Conservation (phyloP, 257 asterid genomes). For the Lithospermum erythrorhizon region DNA sequence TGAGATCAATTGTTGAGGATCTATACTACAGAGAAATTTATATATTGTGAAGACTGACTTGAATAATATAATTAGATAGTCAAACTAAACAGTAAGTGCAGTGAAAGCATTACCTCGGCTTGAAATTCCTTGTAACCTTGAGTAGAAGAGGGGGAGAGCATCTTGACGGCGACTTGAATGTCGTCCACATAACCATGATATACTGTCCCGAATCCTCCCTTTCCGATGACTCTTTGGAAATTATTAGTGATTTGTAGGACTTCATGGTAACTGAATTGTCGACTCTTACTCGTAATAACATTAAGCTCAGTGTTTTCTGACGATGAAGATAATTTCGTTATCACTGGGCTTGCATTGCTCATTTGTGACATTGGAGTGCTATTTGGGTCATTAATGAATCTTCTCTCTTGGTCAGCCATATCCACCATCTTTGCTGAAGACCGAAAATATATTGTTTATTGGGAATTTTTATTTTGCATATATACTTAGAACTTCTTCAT, state of each 20-base stretch:
- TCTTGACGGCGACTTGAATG: slow-evolving; percentile 13
- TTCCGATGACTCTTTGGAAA: slow-evolving; percentile 11
- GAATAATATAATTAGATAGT: no score
- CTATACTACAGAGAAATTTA: no score
- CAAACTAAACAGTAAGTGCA: no score
- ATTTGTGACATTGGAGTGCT: background rate
- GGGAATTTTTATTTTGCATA: no score
- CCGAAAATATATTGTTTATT: no score
- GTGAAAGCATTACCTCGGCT: slow-evolving; percentile 5
- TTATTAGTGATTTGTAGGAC: slow-evolving; percentile 11
- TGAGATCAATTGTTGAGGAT: no score
- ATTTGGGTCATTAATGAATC: no score
- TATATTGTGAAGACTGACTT: no score
- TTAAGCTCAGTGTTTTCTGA: background rate
- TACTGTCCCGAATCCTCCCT: slow-evolving; percentile 18
- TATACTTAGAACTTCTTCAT: no score
- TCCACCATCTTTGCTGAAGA: no score
- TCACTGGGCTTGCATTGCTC: background rate
- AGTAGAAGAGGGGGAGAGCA: slow-evolving; percentile 10
- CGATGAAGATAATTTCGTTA: background rate
- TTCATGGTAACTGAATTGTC: slow-evolving; percentile 13
- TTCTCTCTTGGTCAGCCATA: no score
- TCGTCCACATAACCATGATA: slow-evolving; percentile 14
- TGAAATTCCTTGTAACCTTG: slow-evolving; percentile 17
- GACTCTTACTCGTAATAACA: background rate